These are phyloP conservation scores for Solanum hybrid DNA, from an alignment of 305 asterid species.

Conservation along the genomic window DNA sequence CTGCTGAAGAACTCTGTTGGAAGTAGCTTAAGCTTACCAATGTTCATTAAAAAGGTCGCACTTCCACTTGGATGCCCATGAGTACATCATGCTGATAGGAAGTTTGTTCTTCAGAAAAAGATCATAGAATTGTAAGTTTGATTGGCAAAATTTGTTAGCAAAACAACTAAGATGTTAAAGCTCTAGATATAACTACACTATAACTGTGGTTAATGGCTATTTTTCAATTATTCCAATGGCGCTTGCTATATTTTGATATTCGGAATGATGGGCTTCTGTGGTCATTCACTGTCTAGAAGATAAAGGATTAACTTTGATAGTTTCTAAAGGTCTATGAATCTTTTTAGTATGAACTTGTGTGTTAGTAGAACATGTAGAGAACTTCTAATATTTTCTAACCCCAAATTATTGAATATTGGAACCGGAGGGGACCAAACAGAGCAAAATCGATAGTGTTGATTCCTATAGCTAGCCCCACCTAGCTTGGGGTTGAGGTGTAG, in stretches of 20 bases:
- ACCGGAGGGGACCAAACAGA: background rate
- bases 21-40: background rate
- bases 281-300: background rate
- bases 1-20: background rate
- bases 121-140: background rate
- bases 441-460: background rate
- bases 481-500: background rate
- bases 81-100: background rate
- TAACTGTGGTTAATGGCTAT: background rate
- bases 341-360: background rate
- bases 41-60: background rate
- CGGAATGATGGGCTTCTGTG: background rate
- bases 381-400: background rate
- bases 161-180: background rate
- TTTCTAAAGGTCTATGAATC: background rate
- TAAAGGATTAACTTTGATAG: background rate
- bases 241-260: background rate
- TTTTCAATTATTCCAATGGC: background rate
- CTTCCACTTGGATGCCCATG: background rate
- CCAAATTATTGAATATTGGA: background rate
- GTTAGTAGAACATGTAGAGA: background rate
- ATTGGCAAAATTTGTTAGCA: background rate
- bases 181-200: background rate
- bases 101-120: background rate
- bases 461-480: background rate